These are phyloP conservation scores for Cladorrhinum sp. DNA, from an alignment of 2,329 filamentous ascomycete genomes.

Conservation along the genomic window DNA sequence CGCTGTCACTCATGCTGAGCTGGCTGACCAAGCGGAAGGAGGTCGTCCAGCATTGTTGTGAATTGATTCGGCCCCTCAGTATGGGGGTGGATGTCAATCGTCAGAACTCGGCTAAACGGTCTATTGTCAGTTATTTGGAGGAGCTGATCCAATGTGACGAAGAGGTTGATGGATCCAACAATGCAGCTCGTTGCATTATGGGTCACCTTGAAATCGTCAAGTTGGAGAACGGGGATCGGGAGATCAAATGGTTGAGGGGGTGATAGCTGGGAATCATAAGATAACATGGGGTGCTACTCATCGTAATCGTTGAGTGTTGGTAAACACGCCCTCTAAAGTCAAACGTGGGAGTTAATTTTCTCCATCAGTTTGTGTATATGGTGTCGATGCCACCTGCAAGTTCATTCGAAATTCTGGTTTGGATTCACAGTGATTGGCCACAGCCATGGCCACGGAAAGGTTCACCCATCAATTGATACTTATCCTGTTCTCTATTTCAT, in stretches of 20 bases:
- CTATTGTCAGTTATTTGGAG: background rate
- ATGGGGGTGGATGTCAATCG: conserved; percentile 8
- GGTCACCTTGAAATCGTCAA: background rate
- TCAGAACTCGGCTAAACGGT: background rate
- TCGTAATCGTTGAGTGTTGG: too few species aligned
- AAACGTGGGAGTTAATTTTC: too few species aligned
- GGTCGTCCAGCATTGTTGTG: background rate
- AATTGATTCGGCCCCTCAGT: conserved; percentile 6
- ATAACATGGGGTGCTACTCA: too few species aligned
- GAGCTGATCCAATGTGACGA: background rate
- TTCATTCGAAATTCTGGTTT: too few species aligned
- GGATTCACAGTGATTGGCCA: too few species aligned
- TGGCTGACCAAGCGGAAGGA: background rate
- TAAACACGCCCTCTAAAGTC: too few species aligned
- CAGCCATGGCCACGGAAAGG: too few species aligned
- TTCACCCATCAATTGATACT: too few species aligned
- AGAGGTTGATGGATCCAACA: background rate
- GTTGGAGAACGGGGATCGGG: background rate
- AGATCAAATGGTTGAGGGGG: conserved; percentile 3
- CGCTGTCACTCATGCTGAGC: background rate
- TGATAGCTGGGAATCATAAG: too few species aligned
- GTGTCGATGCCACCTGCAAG: too few species aligned
- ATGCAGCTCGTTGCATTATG: background rate
- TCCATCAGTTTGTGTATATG: too few species aligned
- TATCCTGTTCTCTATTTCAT: too few species aligned